Evolutionary conservation across 2,329 filamentous ascomycete species (phyloP), one percentile per base, ranked within the genome.

Genomic region (Fonsecaea nubica): DNA sequence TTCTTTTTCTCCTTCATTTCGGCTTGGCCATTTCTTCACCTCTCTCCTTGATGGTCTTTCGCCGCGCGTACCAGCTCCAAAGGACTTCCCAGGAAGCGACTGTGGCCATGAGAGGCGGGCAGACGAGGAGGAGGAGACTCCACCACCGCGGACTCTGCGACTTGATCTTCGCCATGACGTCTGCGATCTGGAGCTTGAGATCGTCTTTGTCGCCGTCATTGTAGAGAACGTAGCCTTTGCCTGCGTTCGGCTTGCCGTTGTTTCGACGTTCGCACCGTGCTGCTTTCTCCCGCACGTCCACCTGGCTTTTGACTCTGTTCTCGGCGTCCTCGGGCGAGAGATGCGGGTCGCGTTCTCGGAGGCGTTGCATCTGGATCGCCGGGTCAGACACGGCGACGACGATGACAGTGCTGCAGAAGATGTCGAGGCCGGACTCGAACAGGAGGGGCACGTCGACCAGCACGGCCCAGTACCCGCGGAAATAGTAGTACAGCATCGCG

Each of bases 381-480:
- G 92, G 89, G 72, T 97, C 92, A 10, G 81, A 83, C 21, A 98
- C 93, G 0, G 90, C 93, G 1, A 98, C 94, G 0, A 99, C 93
- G 67, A 97, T 80, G 15, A 96, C 90, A 0, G 88, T 89, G 3
- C 93, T 93, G 75, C 93, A 97, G 71, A 96, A 87, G 48, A 88
- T 82, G 78, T 99, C 95, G 79, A 97, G 89, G 2, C 89, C 88
- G 72, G 88, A 90, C 83, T 99, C 95, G 74, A 97, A 97, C 50
- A 99, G 84, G 62, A 99, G 82, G 59, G 95, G 95, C 8, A 99
- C 89, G 76, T 99, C 95, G 15, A 98, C 84, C 40, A 99, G 90
- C 3, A 97, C 92, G 0, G 93, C 93, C 92, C 94, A 95, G 75
- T 88, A 77, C 0, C 95, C 94, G 1, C 80, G 80, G 13, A 95